Base-by-base conservation (phyloP, 768 basidiomycete species). In the Kondoa malvinella region DNA sequence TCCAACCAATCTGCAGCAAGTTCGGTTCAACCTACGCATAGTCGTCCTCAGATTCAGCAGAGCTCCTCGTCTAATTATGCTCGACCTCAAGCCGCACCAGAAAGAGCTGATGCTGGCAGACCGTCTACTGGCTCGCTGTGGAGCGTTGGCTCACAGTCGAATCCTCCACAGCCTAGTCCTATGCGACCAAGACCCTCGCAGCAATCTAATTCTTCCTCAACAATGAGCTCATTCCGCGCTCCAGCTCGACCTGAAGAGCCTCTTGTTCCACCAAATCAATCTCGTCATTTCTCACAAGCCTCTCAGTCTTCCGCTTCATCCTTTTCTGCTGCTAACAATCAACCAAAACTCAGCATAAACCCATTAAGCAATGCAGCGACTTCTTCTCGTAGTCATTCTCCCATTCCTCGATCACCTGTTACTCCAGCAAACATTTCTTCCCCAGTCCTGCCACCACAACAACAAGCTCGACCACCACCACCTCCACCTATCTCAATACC, bases 141-240 rank as follows among this genome's bases (percentile, higher is more conserved):
- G 21, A 50, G 40, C 31, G 68, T 56, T 68, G 72, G 40, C 71
- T 72, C 68, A 67, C 67, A 3, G 70, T 72, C 67, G 72, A 71
- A 64, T 63, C 66, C 8, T 64, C 66, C 26, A 59, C 58, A 29
- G 58, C 66, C 2, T 25, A 21, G 40, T 50, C 40, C 40, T 50
- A 50, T 50, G 40, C 40, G 40, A 50, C 40, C 40, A 50, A 50
- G 40, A 50, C 40, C 40, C 8, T 8, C 40, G 8, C 40, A 50
- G 40, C 40, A 50, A 50, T 21, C 40, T 50, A 50, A 8, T 50
- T 21, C 40, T 50, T 50, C 40, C 40, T 50, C 40, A 50, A 21
- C 21, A 50, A 50, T 50, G 40, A 21, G 8, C 40, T 8, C 40
- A 50, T 21, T 50, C 40, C 40, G 21, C 40, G n/a, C 40, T 50